These are phyloP conservation scores for Trypanosoma avium DNA, from an alignment of 208 protist species.

Conservation along the genomic window DNA sequence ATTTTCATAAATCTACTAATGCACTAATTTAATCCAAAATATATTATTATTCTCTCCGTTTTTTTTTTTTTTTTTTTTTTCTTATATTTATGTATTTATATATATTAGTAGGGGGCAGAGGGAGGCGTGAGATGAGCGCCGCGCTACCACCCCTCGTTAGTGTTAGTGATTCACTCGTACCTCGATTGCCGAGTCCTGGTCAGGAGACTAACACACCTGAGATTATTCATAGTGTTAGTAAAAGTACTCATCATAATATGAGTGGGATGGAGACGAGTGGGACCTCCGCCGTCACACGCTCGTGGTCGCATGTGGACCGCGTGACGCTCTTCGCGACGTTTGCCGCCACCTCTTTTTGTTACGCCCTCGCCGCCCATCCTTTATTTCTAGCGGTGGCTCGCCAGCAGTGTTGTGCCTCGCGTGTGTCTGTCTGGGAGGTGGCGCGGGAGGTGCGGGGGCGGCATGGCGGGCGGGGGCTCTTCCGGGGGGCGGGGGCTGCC, in stretches of 20 bases:
- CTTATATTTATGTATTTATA: too few relatives aligned
- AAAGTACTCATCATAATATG: too few relatives aligned
- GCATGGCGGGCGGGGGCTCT: conserved; percentile 61
- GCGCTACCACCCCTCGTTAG: conserved; percentile 11
- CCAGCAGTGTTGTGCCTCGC: conserved; percentile 63
- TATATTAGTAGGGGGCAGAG: too few relatives aligned
- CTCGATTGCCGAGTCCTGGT: too few relatives aligned
- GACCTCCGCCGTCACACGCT: conserved; percentile 75
- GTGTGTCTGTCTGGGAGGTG: conserved; percentile 42
- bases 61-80: conserved; percentile 14
- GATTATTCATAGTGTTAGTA: too few relatives aligned
- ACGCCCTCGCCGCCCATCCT: conserved; percentile 67
- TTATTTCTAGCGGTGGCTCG: conserved; percentile 75
- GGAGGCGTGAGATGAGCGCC: not conserved
- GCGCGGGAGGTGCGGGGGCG: conserved; percentile 39
- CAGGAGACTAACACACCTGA: too few relatives aligned
- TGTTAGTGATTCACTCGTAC: too few relatives aligned
- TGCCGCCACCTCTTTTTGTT: conserved; percentile 59
- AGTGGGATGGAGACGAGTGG: too few relatives aligned
- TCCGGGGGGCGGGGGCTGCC: conserved; percentile 60
- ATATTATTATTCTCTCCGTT: conserved; percentile 3
- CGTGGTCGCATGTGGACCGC: conserved; percentile 77
- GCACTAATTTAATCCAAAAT: too few relatives aligned
- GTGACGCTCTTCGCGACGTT: conserved; percentile 65
- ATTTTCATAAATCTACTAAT: too few relatives aligned